A percentile compares a stretch with the other conserved stretches of the same genome.
Evolutionary conservation across 352 stramenopile genomes (phyloP).

Genomic region (Paralagenidium karlingii): DNA sequence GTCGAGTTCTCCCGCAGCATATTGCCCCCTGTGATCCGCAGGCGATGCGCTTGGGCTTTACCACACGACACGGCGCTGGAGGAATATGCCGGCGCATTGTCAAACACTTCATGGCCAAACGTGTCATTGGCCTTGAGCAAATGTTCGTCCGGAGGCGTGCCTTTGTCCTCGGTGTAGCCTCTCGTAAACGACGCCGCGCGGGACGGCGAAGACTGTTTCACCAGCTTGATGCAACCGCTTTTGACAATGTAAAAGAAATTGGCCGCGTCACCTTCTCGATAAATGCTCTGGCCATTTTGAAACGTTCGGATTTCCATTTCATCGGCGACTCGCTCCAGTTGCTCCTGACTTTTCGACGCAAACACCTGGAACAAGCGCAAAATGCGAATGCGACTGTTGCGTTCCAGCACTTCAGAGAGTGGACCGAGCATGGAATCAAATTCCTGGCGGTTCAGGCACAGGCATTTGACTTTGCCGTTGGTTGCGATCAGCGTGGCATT

Average conservation of each 20-base stretch:
- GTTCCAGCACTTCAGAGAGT: slow-evolving; percentile 55
- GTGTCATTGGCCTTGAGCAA: slow-evolving; percentile 67
- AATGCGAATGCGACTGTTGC: slow-evolving; percentile 59
- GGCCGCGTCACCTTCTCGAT: slow-evolving; percentile 30
- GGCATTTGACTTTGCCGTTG: slow-evolving; percentile 50
- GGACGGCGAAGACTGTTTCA: too few relatives aligned
- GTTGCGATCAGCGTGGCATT: slow-evolving; percentile 71
- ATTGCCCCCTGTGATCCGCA: too few relatives aligned
- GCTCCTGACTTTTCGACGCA: slow-evolving; percentile 35
- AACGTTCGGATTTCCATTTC: slow-evolving; percentile 72
- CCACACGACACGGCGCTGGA: slow-evolving; percentile 45
- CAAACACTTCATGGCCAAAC: slow-evolving; percentile 50
- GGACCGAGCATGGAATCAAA: slow-evolving; percentile 70
- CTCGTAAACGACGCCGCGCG: background rate
- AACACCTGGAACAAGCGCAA: slow-evolving; percentile 42
- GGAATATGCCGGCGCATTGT: slow-evolving; percentile 32
- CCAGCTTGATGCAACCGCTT: slow-evolving; percentile 56
- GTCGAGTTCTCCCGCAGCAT: too few relatives aligned
- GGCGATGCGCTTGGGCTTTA: slow-evolving; percentile 43
- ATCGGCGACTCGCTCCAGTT: slow-evolving; percentile 52
- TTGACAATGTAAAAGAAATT: slow-evolving; percentile 69
- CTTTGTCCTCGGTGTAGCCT: slow-evolving; percentile 7
- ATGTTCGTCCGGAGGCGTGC: slow-evolving; percentile 21
- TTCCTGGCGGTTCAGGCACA: slow-evolving; percentile 51
- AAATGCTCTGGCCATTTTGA: slow-evolving; percentile 51